Base-by-base conservation (phyloP, 1,284 basidiomycete genomes). In the Rhodotorula mucilaginosa region DNA sequence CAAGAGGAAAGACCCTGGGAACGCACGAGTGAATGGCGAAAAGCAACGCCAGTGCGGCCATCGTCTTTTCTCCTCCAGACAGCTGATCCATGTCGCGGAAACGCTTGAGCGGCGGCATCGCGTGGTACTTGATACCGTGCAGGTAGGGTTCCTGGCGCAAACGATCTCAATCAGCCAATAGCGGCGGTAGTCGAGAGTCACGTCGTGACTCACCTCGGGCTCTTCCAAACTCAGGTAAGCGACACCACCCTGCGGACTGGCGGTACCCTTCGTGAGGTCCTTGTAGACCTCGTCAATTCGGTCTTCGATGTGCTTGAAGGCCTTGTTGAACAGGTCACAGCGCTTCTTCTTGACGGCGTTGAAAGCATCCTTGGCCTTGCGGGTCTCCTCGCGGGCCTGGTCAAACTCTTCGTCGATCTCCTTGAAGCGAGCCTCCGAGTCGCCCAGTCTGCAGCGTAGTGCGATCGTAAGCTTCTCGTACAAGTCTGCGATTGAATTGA, bases 51-150 rank as follows among this genome's bases (percentile, higher is more conserved):
- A 99, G 84, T 10, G 97, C 96, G 5, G 97, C 97, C 74, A 99
- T 96, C 0, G 96, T 98, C 84, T 98, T 98, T 81, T 99, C 97
- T 34, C 97, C 97, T 65, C 96, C 97, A 0, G 94, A 98, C 8
- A 99, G 84, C 80, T 98, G 95, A 72, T 98, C 95, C 91, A 99
- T 99, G 81, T 99, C 97, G 75, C 95, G 87, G 86, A 99, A 99
- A 10, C 94, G 90, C 81, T 99, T 99, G 89, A 98, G 96, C 0
- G 95, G 95, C 0, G 96, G 96, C 92, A 99, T 99, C 1, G 95
- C 94, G 80, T 97, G 95, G 80, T 98, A 99, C 81, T 96, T 97
- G 83, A 99, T 92, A 69, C 96, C 97, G 44, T 89, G 91, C 34
- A 87, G 86, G 79, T 99, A 99, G 0, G 97, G 97, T 85, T 99